Evolutionary conservation across 306 rosid species (phyloP).

Genomic region (Dalbergia oliveri): DNA sequence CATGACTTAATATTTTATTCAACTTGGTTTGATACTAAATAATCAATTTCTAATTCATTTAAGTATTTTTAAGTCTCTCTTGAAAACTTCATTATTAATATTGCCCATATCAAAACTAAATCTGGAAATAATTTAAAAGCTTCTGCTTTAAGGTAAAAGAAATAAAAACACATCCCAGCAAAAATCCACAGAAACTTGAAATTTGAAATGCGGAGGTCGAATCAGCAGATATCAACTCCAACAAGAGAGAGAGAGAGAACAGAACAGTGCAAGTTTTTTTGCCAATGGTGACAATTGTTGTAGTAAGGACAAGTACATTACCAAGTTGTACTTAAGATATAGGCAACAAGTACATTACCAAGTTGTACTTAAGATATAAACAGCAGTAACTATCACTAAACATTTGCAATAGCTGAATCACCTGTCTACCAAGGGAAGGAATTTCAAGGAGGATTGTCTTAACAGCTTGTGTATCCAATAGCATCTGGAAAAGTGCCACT

Average conservation of each 20-base stretch:
- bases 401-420: constrained; percentile 48
- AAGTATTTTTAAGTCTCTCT: constrained; percentile 18
- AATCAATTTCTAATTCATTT: constrained; percentile 31
- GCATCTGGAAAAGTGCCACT: constrained; percentile 77
- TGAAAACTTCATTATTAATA: constrained; percentile 9
- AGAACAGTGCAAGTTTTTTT: neutral
- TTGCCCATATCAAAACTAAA: constrained; percentile 8
- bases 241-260: neutral
- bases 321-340: constrained; percentile 22
- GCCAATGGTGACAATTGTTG: constrained; percentile 14
- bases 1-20: constrained; percentile 7
- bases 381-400: constrained; percentile 20
- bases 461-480: constrained; percentile 98
- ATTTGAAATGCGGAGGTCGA: neutral
- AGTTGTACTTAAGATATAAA: constrained; percentile 34
- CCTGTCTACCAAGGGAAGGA: constrained; percentile 99
- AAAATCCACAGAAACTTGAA: neutral
- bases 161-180: constrained; percentile 7
- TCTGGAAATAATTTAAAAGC: neutral
- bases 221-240: neutral
- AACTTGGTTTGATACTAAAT: constrained; percentile 34
- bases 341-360: neutral
- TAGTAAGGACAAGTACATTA: neutral
- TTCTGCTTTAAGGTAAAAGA: constrained; percentile 31
- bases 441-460: constrained; percentile 96